Evolutionary conservation across 176 grass and related monocot species (phyloP).

Genomic region (Triticum aestivum): IWGSC_CS_RefSeq_v2.1 NC_057795.1:487136445-487136944

Average conservation of each 20-base stretch:
- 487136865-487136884: neutral
- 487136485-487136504: slow-evolving; percentile 43
- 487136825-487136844: too few species aligned
- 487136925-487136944: too few species aligned
- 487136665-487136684: too few species aligned
- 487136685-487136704: neutral
- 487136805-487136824: neutral
- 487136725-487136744: neutral
- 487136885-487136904: neutral
- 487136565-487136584: neutral
- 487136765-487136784: neutral
- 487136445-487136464: slow-evolving; percentile 56
- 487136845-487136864: too few species aligned
- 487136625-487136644: too few species aligned
- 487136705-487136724: neutral
- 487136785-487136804: neutral
- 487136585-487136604: neutral
- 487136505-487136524: neutral
- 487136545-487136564: neutral
- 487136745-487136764: neutral
- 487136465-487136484: slow-evolving; percentile 43
- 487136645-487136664: too few species aligned
- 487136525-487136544: neutral
- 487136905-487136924: too few species aligned
- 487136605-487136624: neutral